phyloP scores from a whole-genome alignment of 2,329 filamentous ascomycete genomes.

The Cladosporium sp. region DNA sequence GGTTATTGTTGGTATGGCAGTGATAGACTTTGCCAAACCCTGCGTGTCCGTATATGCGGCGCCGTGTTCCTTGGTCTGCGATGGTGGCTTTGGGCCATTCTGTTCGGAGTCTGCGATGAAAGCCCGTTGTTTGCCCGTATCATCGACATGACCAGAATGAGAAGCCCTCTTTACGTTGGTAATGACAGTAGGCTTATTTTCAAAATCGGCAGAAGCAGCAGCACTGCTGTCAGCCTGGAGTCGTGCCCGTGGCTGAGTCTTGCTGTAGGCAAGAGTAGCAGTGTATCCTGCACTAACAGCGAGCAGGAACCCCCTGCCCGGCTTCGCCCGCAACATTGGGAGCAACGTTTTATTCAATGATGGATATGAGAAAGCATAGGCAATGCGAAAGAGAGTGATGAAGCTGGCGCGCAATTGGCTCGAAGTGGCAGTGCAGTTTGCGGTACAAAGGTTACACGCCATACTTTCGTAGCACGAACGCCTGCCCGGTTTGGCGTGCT shows the following conservation, averaged over 20 bases:
- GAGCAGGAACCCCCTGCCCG: constrained; percentile 4
- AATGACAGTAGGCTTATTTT: neutral
- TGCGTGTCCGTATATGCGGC: neutral
- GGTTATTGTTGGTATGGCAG: constrained; percentile 11
- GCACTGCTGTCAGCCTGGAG: neutral
- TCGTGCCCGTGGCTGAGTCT: neutral
- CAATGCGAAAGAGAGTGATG: neutral
- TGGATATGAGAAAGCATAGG: neutral
- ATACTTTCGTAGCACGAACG: neutral
- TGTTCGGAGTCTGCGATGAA: neutral
- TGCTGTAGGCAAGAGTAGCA: neutral
- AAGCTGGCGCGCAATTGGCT: neutral
- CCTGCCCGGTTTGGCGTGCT: neutral
- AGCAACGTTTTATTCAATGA: neutral
- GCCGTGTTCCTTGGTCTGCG: neutral
- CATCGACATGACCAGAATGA: neutral
- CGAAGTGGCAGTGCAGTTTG: neutral
- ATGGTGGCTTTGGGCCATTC: neutral
- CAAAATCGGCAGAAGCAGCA: neutral
- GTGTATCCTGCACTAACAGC: neutral
- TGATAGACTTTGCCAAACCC: neutral
- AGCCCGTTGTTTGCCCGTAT: constrained; percentile 2
- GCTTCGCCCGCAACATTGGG: neutral
- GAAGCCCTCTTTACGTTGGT: neutral
- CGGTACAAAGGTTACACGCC: neutral